Evolutionary conservation across 83 land plant genomes (phyloP), one percentile per base, ranked within the genome.

Genomic region (Thuja plicata): DNA sequence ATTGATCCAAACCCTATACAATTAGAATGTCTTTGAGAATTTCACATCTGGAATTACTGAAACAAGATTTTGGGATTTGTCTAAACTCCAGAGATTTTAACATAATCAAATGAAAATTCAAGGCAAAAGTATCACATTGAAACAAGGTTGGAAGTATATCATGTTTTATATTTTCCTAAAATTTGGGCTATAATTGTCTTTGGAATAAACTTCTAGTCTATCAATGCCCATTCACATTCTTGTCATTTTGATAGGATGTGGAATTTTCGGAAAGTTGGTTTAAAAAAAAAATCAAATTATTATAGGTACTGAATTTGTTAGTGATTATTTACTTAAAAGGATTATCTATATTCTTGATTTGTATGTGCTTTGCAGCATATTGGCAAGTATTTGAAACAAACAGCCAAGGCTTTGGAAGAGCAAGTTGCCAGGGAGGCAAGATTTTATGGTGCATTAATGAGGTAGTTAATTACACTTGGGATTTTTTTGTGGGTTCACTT

Each of bases 381-480:
- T 86, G 96, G 97, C 50, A 94, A 93, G 82, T 98, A 98, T 88
- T 94, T 98, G 80, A 98, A 94, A 89, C 96, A 96, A 87, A 94
- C 99, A 86, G 97, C 98, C 16, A 97, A 97, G 93, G 95, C 98
- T 80, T 87, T 98, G 92, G 99, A 97, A 89, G 92, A 94, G 86
- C 99, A 98, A 89, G 92, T 97, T 91, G 95, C 95, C 45, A 94
- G 97, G 88, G 99, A 97, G 85, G 97, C 98, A 45, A 92, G 96
- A 83, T 98, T 98, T 82, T 98, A 98, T 91, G 98, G 98, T 87
- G 98, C 99, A 86, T 92, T 98, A 7, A 96, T 97, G 94, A 94
- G 99, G 99, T 97, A 70, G 85, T 43, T 78, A 62, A 57, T 86
- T 34, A 52, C 0, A 5, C 60, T 30, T 30, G 52, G 37, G 40